phyloP scores from a whole-genome alignment of 441 rosid species.

The Daphne laureola region DNA sequence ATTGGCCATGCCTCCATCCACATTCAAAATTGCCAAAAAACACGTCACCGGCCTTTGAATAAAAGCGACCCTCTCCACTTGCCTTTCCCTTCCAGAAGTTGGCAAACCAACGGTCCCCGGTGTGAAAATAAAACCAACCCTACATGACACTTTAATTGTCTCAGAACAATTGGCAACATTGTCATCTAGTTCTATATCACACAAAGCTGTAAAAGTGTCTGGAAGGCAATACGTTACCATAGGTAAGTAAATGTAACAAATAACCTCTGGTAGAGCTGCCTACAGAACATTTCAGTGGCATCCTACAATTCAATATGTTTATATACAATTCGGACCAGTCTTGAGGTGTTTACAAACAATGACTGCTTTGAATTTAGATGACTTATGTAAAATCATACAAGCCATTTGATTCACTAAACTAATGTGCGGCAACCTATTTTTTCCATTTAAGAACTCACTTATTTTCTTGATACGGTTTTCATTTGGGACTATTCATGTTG shows the following conservation, averaged over 20 bases:
- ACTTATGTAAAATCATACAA: too few relatives aligned
- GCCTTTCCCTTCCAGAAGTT: conserved; percentile 99
- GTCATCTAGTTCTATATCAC: not conserved
- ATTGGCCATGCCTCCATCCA: conserved; percentile 88
- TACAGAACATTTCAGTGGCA: too few relatives aligned
- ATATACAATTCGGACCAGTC: too few relatives aligned
- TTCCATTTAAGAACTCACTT: too few relatives aligned
- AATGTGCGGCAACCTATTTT: too few relatives aligned
- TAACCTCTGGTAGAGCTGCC: too few relatives aligned
- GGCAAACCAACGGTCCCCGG: conserved; percentile 91
- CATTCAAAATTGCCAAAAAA: conserved; percentile 82
- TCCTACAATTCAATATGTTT: too few relatives aligned
- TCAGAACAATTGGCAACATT: not conserved
- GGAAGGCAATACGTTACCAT: not conserved
- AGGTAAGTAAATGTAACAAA: not conserved
- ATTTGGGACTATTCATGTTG: too few relatives aligned
- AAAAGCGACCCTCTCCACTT: conserved; percentile 89
- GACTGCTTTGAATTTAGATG: too few relatives aligned
- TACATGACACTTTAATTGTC: conserved; percentile 17
- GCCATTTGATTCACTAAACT: too few relatives aligned
- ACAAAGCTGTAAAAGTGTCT: not conserved
- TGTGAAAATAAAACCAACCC: conserved; percentile 96
- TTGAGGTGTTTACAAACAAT: too few relatives aligned
- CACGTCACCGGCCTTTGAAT: conserved; percentile 69
- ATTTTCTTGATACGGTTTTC: too few relatives aligned